Evolutionary conservation across 495 filamentous ascomycete species (phyloP).

Genomic region (Friedmanniomyces simplex): DNA sequence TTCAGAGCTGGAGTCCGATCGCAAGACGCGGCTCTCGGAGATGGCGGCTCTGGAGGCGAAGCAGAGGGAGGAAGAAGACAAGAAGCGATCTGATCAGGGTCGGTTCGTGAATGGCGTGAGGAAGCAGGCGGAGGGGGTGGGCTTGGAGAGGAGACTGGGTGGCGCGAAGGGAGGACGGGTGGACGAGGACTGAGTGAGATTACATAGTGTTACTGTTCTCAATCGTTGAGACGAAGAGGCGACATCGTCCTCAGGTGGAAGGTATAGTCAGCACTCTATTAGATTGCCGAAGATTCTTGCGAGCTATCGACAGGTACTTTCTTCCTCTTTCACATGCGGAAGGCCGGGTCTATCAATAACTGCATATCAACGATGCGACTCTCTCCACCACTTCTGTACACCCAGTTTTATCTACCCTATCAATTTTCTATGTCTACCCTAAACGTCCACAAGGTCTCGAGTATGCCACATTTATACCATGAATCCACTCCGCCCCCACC

Average conservation of each 20-base stretch:
- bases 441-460: no score
- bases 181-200: slow-evolving; percentile 1
- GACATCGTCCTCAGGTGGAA: no score
- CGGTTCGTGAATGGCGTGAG: slow-evolving; percentile 20
- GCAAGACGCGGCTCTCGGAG: slow-evolving; percentile 58
- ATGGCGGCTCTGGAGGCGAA: slow-evolving; percentile 20
- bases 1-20: slow-evolving; percentile 61
- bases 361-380: no score
- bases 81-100: slow-evolving; percentile 19
- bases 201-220: not conserved
- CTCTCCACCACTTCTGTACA: no score
- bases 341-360: no score
- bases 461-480: no score
- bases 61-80: slow-evolving; percentile 22
- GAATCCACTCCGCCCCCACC: no score
- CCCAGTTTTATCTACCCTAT: no score
- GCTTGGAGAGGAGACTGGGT: slow-evolving; percentile 9
- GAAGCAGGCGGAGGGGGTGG: slow-evolving; percentile 16
- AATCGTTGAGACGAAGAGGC: not conserved
- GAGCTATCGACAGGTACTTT: no score
- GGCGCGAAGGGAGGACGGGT: slow-evolving; percentile 1
- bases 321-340: no score
- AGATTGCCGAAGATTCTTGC: not conserved
- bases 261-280: not conserved
- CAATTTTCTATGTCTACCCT: no score